Percentiles rank a stretch among this genome's conserved stretches.
phyloP scores from a whole-genome alignment of 257 asterid species.

The Scutellaria barbata region DNA sequence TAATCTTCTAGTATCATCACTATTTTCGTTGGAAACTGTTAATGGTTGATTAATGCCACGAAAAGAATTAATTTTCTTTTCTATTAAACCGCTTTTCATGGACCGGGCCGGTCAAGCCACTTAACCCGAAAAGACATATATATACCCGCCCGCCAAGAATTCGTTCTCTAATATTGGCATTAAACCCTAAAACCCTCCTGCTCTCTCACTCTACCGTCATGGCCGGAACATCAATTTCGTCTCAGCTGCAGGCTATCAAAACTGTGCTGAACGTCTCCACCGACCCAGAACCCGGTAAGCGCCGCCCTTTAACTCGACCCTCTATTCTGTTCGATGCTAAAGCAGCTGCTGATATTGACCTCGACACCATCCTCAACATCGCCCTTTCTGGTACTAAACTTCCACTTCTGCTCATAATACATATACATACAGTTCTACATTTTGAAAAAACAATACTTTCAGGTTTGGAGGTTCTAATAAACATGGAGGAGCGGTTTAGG shows the following conservation, averaged over 20 bases:
- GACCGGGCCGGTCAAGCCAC: too few relatives aligned
- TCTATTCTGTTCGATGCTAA: constrained; percentile 74
- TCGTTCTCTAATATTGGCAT: too few relatives aligned
- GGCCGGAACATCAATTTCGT: constrained; percentile 65
- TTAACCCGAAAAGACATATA: too few relatives aligned
- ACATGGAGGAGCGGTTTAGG: constrained; percentile 65
- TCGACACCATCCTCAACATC: constrained; percentile 55
- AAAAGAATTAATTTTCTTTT: too few relatives aligned
- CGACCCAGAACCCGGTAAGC: constrained; percentile 67
- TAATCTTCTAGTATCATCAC: too few relatives aligned
- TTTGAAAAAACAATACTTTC: constrained; percentile 7
- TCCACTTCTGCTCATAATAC: not conserved
- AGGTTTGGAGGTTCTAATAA: constrained; percentile 76
- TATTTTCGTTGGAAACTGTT: too few relatives aligned
- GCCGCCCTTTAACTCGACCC: constrained; percentile 75
- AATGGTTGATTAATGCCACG: too few relatives aligned
- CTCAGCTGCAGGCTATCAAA: constrained; percentile 72
- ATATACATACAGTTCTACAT: not conserved
- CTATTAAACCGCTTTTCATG: too few relatives aligned
- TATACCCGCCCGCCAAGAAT: too few relatives aligned
- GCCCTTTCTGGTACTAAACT: constrained; percentile 61
- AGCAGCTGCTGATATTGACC: constrained; percentile 80
- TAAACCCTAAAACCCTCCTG: not conserved
- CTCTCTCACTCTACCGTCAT: constrained; percentile 28
- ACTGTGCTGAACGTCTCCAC: constrained; percentile 47